Evolutionary conservation across 805 yeast genomes (phyloP), one percentile per base, ranked within the genome.

Genomic region (Hanseniaspora nectarophila): DNA sequence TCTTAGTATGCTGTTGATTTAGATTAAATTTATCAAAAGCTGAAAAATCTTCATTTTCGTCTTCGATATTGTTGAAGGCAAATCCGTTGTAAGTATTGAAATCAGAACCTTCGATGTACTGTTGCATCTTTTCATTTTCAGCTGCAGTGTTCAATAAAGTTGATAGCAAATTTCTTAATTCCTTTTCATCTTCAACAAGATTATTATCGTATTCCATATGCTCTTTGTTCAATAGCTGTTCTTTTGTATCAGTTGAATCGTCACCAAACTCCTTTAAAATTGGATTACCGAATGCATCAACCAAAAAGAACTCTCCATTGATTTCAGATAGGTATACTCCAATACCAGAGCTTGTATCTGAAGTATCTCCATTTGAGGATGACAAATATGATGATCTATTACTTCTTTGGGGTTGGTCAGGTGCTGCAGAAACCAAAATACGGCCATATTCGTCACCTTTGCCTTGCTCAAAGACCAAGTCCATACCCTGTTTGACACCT

Each of bases 241-340:
- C 48, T 13, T 43, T 39, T 7, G 24, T 33, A 10, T 42, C 44
- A 28, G 42, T 31, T 32, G 28, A 10, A 53, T 45, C 16, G 54
- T 31, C 54, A 57, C 37, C 45, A 53, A 54, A 13, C 55, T 60
- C 60, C 26, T 56, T 54, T 24, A 59, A 54, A 26, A 58, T 38
- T 13, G 55, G 40, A 34, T 48, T 51, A 13, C 51, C 45, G 13
- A 48, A 39, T 1, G 56, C 55, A 45, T 59, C 61, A 26, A 58
- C 60, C 18, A 51, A 26, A 12, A 43, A 45, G n/a, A 53, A 43
- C 21, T 51, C 51, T 15, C 56, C 54, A 33, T 54, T 48, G n/a
- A 45, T 48, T 26, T 21, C 47, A 2, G 45, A 24, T 12, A 50
- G 35, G 34, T 51, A 52, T 18, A 47, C 53, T 32, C 53, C 53